Evolutionary conservation across 78 protist genomes (phyloP), one percentile per base, ranked within the genome.

Genomic region (Guillardia theta): DNA sequence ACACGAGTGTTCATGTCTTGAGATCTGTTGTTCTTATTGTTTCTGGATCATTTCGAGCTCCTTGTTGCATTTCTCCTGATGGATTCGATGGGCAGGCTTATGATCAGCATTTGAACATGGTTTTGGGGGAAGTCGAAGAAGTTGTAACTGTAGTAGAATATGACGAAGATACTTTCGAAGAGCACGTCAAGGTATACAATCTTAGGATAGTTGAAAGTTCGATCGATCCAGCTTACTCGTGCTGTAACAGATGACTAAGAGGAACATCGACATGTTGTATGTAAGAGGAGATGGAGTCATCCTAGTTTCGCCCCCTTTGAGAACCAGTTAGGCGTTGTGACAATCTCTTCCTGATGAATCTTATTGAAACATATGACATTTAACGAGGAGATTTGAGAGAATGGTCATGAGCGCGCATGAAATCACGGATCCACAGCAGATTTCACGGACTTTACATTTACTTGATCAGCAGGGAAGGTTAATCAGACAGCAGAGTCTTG

Each of bases 91-190:
- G 18, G 37, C 78, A 98, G 99, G 99, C 98, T 37, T 99, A 95
- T 94, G 99, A 99, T 94, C 98, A 97, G 93, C 99, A 99, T 88
- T 88, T 98, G 58, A 99, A 99, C 96, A 96, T 98, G 98, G 92
- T 99, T n/a, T 96, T 99, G n/a, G 95, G 98, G 30, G 98, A 99
- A 24, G 99, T 97, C n/a, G 99, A 97, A 64, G 99, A 99, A 95
- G 97, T 97, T 30, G 70, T 97, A 9, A 94, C 97, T 0, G 43
- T 62, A 3, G 95, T 94, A 2, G 97, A 96, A 4, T 36, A 95
- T 4, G 97, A 97, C 64, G 97, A 96, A 64, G 99, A 97, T 30
- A 98, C 99, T 4, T 93, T 83, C 47, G 99, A 98, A 77, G 99
- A 98, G 58, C 94, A 96, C 64, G 95, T 97, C 92, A 97, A 94